Percentiles rank a stretch among this genome's conserved stretches.
These are phyloP conservation scores for Luzula sylvatica DNA, from an alignment of 176 grass and related monocot species.

Conservation along the genomic window DNA sequence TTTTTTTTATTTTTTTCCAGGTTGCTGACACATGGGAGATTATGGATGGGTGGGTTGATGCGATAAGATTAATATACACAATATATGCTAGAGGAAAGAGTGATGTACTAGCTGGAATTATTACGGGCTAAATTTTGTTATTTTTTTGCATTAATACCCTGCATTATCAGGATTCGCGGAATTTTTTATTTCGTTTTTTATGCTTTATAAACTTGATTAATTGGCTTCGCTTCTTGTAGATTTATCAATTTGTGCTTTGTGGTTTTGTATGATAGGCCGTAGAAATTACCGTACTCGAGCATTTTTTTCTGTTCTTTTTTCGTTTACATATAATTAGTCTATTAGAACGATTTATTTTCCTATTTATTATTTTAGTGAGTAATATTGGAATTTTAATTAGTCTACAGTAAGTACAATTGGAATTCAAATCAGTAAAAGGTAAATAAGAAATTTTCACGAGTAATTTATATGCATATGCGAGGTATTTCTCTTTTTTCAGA, in stretches of 20 bases:
- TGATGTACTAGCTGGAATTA: constrained; percentile 88
- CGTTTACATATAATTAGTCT: no score
- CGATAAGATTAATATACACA: constrained; percentile 85
- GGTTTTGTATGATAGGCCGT: constrained; percentile 16
- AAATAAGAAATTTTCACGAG: no score
- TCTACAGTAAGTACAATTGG: no score
- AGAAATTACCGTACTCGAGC: background rate
- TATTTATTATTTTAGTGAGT: no score
- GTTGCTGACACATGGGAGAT: constrained; percentile 93
- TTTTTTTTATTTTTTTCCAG: constrained; percentile 20
- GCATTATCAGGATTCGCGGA: background rate
- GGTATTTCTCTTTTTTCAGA: no score
- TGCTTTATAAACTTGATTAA: constrained; percentile 11
- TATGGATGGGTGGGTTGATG: constrained; percentile 79
- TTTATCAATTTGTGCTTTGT: constrained; percentile 3
- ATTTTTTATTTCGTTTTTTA: constrained; percentile 5
- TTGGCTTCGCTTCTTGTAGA: constrained; percentile 28
- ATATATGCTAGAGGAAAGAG: constrained; percentile 82
- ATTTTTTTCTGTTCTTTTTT: no score
- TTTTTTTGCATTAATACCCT: background rate
- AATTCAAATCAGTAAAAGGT: no score
- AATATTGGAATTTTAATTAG: no score
- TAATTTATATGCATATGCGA: no score
- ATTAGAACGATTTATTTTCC: no score
- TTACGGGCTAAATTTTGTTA: constrained; percentile 54